These are phyloP conservation scores for Pseudophaeomoniella oleicola DNA, from an alignment of 2,329 filamentous ascomycete genomes.

Conservation along the genomic window DNA sequence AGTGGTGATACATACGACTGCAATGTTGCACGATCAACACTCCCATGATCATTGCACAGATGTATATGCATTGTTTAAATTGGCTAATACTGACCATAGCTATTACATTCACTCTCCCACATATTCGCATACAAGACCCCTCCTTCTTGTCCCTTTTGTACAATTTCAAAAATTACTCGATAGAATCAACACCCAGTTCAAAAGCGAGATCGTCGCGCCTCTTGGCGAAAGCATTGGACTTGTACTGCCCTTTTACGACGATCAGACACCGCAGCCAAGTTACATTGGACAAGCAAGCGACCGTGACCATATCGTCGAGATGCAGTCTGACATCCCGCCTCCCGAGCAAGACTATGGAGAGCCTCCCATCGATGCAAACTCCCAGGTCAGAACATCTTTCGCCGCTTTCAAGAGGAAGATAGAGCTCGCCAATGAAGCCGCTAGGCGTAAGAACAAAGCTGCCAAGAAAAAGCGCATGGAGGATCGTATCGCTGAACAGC, in stretches of 20 bases:
- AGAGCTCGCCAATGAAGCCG: slow-evolving; percentile 33
- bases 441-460: slow-evolving; percentile 33
- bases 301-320: slow-evolving; percentile 23
- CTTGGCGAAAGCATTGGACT: slow-evolving; percentile 40
- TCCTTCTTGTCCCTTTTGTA: slow-evolving; percentile 51
- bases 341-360: slow-evolving; percentile 11
- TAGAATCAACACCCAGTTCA: slow-evolving; percentile 44
- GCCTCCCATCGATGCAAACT: slow-evolving; percentile 13
- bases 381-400: slow-evolving; percentile 16
- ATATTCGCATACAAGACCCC: slow-evolving; percentile 32
- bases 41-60: too few relatives aligned
- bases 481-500: slow-evolving; percentile 34
- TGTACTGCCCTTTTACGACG: slow-evolving; percentile 44
- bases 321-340: slow-evolving; percentile 20
- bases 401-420: slow-evolving; percentile 40
- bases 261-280: slow-evolving; percentile 48
- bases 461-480: slow-evolving; percentile 34
- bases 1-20: too few relatives aligned
- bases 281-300: slow-evolving; percentile 48
- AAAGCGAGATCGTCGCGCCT: slow-evolving; percentile 46
- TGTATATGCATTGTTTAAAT: neutral
- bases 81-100: too few relatives aligned
- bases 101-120: slow-evolving; percentile 51
- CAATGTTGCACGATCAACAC: too few relatives aligned
- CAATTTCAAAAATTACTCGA: slow-evolving; percentile 53